Evolutionary conservation across 2,329 filamentous ascomycete genomes (phyloP), one percentile per base, ranked within the genome.

Genomic region (Ambrosiella xylebori): DNA sequence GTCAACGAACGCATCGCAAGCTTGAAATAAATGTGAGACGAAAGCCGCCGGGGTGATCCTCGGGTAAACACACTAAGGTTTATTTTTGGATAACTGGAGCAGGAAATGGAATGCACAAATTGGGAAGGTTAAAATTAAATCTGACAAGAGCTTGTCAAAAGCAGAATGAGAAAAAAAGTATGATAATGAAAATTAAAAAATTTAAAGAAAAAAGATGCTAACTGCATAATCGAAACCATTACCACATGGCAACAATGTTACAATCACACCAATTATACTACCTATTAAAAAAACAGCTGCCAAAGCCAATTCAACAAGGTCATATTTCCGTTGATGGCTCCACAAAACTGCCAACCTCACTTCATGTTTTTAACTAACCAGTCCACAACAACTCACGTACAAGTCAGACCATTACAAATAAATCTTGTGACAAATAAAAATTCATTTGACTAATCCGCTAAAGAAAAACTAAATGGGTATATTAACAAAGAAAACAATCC

Each of bases 201-300:
- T 41, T n/a, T 41, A 49, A 49, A 49, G 17, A 49, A 7, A 19
- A 7, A 47, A 40, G 19, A 49, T n/a, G 5, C 12, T 2, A 40
- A 40, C 2, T 58, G 57, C 51, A 51, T 58, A 58, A 58, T 58
- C 57, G 38, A 58, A 58, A 58, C 47, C 40, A 54, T 58, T 58
- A 27, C 27, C 27, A 13, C 49, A 58, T 58, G 51, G 39, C 57
- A 58, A 58, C 57, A 37, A 58, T 58, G 51, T 54, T 58, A 58
- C 57, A 50, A 58, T 51, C 54, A 58, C 57, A 58, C 57, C 57
- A 58, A 58, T 58, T 54, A 58, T 51, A 47, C 50, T 11, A 9
- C 8, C 27, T 49, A 9, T 49, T 49, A 11, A n/a, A 41, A 41
- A n/a, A 8, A 1, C 27, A 5, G 3, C 3, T 27, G 27, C 27